Percentiles rank a stretch among this genome's conserved stretches.
These are phyloP conservation scores for Ogataea kodamae DNA, from an alignment of 805 yeast species.

Conservation along the genomic window DNA sequence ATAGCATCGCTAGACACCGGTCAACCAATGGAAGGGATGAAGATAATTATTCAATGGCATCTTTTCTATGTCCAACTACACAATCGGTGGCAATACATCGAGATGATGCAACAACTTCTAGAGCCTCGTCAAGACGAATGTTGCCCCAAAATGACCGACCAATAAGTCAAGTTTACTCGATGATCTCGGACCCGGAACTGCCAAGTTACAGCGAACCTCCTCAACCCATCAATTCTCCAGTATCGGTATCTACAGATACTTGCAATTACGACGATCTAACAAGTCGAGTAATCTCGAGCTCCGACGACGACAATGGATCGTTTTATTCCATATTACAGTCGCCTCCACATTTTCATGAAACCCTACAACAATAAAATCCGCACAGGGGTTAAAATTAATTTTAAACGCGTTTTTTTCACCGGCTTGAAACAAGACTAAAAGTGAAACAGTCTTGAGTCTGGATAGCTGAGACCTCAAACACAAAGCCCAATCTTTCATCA, in stretches of 20 bases:
- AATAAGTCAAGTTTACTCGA: conserved; percentile 3
- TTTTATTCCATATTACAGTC: conserved; percentile 10
- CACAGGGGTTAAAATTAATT: neutral
- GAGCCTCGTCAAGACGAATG: no score
- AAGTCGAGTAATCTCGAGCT: neutral
- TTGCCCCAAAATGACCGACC: no score
- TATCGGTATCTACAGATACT: conserved; percentile 1
- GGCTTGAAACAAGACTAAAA: conserved; percentile 6
- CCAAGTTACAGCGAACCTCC: no score
- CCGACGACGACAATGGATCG: conserved; percentile 6
- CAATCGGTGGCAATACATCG: conserved; percentile 24
- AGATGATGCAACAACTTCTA: no score
- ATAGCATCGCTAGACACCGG: conserved; percentile 22
- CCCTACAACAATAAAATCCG: neutral
- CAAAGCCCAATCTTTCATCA: no score
- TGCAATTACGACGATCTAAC: conserved; percentile 1
- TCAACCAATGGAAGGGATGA: conserved; percentile 16
- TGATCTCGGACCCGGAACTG: conserved; percentile 3
- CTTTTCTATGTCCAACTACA: conserved; percentile 22
- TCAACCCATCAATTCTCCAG: neutral
- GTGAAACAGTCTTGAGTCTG: conserved; percentile 3
- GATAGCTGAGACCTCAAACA: no score
- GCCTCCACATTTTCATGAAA: conserved; percentile 9
- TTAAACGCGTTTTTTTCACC: no score
- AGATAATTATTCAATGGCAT: conserved; percentile 22